A percentile compares a stretch with the other conserved stretches of the same genome.
Evolutionary conservation across 257 asterid species (phyloP).

Genomic region (Fraxinus anomala): DNA sequence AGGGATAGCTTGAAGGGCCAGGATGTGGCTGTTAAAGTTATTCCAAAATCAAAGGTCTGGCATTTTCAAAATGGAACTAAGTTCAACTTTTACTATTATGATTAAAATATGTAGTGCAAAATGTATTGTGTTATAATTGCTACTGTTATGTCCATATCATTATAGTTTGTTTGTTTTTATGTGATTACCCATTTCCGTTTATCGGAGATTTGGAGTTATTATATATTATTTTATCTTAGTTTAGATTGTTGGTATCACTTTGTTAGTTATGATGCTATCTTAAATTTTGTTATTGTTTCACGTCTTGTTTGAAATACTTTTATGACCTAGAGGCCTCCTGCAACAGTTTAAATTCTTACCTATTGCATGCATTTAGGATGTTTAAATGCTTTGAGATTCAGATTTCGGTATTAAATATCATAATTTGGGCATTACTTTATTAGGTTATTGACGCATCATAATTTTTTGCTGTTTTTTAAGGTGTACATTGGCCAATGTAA

Average conservation of each 20-base stretch:
- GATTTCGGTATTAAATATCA: background rate
- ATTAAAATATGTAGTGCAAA: background rate
- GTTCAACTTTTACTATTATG: background rate
- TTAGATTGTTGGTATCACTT: background rate
- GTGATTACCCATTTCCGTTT: background rate
- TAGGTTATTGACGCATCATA: background rate
- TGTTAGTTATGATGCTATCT: background rate
- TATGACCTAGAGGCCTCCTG: background rate
- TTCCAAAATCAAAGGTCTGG: conserved; percentile 59
- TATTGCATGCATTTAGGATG: background rate
- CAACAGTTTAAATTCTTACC: background rate
- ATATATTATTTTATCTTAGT: background rate
- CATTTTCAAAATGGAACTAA: background rate
- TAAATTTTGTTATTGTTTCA: background rate
- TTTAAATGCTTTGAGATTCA: background rate
- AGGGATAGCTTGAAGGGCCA: conserved; percentile 60
- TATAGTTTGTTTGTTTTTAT: background rate
- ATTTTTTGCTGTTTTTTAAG: too few relatives aligned
- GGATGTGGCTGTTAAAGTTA: conserved; percentile 63
- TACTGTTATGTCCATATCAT: background rate
- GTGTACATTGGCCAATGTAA: background rate
- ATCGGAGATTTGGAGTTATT: background rate
- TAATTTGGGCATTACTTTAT: background rate
- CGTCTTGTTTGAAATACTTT: background rate
- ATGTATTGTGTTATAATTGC: background rate